Evolutionary conservation across 2,329 filamentous ascomycete genomes (phyloP).

Genomic region (Reticulascus tulasneorum): DNA sequence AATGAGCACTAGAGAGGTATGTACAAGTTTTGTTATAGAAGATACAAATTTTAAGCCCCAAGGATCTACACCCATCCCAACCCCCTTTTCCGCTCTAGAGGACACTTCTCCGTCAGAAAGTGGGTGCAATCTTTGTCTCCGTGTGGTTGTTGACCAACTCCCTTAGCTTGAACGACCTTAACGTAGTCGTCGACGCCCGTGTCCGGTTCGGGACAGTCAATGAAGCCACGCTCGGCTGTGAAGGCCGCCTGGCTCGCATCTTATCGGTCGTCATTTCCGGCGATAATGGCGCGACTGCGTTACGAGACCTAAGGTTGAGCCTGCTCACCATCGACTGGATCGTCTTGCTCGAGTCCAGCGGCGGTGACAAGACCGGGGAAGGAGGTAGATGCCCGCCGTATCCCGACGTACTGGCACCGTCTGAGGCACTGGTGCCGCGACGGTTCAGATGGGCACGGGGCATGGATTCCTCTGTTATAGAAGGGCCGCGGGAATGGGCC

Average conservation of each 20-base stretch:
- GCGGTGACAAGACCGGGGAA: constrained; percentile 18
- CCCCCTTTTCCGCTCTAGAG: no score
- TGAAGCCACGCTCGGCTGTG: constrained; percentile 2
- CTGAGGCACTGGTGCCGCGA: constrained; percentile 12
- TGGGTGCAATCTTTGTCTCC: constrained; percentile 5
- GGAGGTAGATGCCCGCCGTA: constrained; percentile 15
- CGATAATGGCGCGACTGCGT: constrained; percentile 15
- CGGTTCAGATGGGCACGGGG: constrained; percentile 12
- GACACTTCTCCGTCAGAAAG: no score
- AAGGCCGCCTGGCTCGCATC: constrained; percentile 2
- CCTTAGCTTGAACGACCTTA: constrained; percentile 19
- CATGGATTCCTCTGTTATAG: constrained; percentile 6
- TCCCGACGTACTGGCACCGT: constrained; percentile 4
- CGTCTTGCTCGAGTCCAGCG: constrained; percentile 21
- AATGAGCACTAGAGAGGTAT: no score
- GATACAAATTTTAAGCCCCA: not conserved
- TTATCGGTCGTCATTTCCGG: constrained; percentile 14
- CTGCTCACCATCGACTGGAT: constrained; percentile 28
- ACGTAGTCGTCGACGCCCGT: constrained; percentile 14
- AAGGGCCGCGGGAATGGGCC: constrained; percentile 14
- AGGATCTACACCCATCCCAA: not conserved
- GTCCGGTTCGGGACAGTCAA: constrained; percentile 6
- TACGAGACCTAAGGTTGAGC: constrained; percentile 26
- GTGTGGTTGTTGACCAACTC: constrained; percentile 12
- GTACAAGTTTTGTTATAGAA: no score